A percentile compares a stretch with the other conserved stretches of the same genome.
Evolutionary conservation across 2,329 filamentous ascomycete species (phyloP).

Genomic region (Nannizzia gypsea): DNA sequence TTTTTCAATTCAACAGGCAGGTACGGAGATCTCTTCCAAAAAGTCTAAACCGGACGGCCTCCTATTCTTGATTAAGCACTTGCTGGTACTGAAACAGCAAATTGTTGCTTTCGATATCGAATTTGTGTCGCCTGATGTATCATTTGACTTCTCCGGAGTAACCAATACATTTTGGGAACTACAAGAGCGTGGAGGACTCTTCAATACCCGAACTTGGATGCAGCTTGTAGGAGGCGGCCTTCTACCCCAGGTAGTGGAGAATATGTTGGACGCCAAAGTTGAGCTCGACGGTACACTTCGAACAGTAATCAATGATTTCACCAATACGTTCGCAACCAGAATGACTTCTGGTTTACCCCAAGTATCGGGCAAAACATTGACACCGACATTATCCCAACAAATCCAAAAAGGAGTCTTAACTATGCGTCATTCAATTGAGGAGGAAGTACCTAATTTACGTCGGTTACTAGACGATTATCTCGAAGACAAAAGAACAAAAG

Average conservation of each 20-base stretch:
- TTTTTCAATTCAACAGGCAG: slow-evolving; percentile 65
- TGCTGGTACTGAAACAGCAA: slow-evolving; percentile 90
- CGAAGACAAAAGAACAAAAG: slow-evolving; percentile 51
- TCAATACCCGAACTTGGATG: slow-evolving; percentile 53
- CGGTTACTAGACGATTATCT: slow-evolving; percentile 50
- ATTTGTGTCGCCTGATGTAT: slow-evolving; percentile 53
- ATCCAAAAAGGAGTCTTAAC: slow-evolving; percentile 31
- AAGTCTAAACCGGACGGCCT: slow-evolving; percentile 59
- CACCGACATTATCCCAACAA: slow-evolving; percentile 8
- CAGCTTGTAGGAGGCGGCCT: slow-evolving; percentile 47
- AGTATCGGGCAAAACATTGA: slow-evolving; percentile 1
- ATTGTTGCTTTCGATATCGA: slow-evolving; percentile 93
- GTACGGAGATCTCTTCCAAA: slow-evolving; percentile 55
- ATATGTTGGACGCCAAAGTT: slow-evolving; percentile 60
- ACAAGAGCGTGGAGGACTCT: slow-evolving; percentile 51
- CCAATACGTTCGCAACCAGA: slow-evolving; percentile 43
- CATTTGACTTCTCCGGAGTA: slow-evolving; percentile 54
- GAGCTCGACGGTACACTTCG: slow-evolving; percentile 53
- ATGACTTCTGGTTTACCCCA: slow-evolving; percentile 42
- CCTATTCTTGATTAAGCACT: slow-evolving; percentile 86
- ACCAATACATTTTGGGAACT: slow-evolving; percentile 57
- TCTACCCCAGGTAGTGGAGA: slow-evolving; percentile 55
- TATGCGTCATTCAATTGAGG: slow-evolving; percentile 45
- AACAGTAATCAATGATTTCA: slow-evolving; percentile 55
- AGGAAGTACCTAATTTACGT: slow-evolving; percentile 46